Conservation (phyloP, 2,329 filamentous ascomycete species). For the Cryphonectria carpinicola region DNA sequence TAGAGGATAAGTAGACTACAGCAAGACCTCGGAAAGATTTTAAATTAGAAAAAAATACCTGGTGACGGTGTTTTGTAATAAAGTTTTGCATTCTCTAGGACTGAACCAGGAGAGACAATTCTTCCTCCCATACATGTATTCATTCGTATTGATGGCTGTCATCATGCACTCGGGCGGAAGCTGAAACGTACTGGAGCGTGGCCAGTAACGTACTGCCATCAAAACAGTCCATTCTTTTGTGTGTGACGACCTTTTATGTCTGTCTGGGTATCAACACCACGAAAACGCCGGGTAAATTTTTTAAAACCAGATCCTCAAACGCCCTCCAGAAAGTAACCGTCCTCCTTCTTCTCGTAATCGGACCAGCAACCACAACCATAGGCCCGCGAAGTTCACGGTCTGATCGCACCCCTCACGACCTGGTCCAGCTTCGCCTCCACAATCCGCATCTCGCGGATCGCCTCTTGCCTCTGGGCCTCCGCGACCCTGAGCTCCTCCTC, state of each 20-base stretch:
- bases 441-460: conserved; percentile 65
- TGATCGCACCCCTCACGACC: conserved; percentile 62
- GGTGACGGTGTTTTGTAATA: neutral
- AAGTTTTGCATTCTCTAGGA: neutral
- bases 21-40: neutral
- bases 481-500: conserved; percentile 68
- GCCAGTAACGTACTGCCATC: neutral
- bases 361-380: neutral
- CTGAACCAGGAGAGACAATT: neutral
- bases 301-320: conserved; percentile 13
- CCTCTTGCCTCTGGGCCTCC: conserved; percentile 65
- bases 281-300: conserved; percentile 13
- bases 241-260: neutral
- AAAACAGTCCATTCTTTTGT: neutral
- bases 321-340: neutral
- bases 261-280: conserved; percentile 19
- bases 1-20: neutral
- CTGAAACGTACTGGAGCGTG: neutral
- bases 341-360: neutral
- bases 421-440: conserved; percentile 63
- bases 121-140: neutral
- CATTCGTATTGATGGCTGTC: neutral
- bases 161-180: neutral
- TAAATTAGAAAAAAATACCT: neutral
- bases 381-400: conserved; percentile 51